Conservation (phyloP, 2,329 filamentous ascomycete genomes). For the Pyrenophora graminea region DNA sequence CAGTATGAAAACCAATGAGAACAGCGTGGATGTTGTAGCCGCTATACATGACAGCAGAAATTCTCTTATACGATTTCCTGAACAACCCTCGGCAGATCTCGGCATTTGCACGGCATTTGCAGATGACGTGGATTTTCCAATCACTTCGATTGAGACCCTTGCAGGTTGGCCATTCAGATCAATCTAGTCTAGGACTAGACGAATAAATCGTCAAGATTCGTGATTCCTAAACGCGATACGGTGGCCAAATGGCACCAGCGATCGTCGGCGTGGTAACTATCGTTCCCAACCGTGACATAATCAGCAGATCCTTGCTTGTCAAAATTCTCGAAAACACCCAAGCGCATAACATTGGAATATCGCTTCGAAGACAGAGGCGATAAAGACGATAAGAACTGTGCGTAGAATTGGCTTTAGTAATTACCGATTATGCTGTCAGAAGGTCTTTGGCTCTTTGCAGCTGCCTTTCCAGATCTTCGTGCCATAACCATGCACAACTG, state of each 20-base stretch:
- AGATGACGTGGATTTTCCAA: slow-evolving; percentile 11
- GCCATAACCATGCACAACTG: slow-evolving; percentile 34
- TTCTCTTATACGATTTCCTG: too few relatives aligned
- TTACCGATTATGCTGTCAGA: neutral
- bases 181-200: neutral
- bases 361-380: neutral
- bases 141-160: slow-evolving; percentile 1
- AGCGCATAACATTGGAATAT: too few relatives aligned
- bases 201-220: neutral
- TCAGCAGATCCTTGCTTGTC: neutral
- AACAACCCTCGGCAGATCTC: slow-evolving; percentile 14
- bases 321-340: too few relatives aligned
- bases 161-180: neutral
- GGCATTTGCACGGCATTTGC: slow-evolving; percentile 9
- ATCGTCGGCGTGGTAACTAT: too few relatives aligned
- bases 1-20: too few relatives aligned
- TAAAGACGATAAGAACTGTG: too few relatives aligned
- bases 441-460: slow-evolving; percentile 22
- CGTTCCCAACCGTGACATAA: too few relatives aligned
- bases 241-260: neutral
- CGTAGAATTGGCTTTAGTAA: too few relatives aligned
- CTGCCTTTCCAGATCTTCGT: slow-evolving; percentile 33
- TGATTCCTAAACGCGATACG: neutral
- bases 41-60: too few relatives aligned
- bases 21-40: too few relatives aligned